These are phyloP conservation scores for Sedum album DNA, from an alignment of 164 flowering plant genomes.

Conservation along the genomic window DNA sequence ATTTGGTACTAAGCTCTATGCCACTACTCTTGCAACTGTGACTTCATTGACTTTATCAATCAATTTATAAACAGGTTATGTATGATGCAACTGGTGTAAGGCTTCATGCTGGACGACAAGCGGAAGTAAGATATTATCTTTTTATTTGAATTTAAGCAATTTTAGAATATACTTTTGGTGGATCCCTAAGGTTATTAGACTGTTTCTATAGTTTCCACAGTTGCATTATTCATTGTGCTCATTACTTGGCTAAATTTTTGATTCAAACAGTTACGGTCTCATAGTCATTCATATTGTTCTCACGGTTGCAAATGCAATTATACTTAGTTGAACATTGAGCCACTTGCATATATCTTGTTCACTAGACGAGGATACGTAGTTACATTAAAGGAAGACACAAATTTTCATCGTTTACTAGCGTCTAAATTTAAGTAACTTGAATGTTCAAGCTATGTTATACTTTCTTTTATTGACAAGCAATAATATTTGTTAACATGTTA, in stretches of 20 bases:
- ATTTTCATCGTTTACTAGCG: no score
- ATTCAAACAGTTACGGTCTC: no score
- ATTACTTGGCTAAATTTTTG: no score
- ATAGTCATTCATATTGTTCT: no score
- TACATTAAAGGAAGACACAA: neutral
- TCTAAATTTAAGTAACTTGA: no score
- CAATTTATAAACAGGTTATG: constrained; percentile 56
- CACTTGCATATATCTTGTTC: neutral
- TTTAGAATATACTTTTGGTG: neutral
- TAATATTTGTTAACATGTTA: no score
- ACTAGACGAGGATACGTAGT: neutral
- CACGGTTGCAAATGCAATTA: no score
- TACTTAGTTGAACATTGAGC: no score
- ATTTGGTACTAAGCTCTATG: neutral
- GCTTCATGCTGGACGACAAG: constrained; percentile 91
- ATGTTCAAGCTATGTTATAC: no score
- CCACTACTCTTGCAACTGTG: neutral
- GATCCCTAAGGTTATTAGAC: neutral
- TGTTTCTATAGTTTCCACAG: no score
- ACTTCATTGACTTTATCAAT: neutral
- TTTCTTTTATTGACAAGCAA: no score
- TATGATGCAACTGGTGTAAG: constrained; percentile 90
- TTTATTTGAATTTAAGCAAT: neutral
- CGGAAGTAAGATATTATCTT: constrained; percentile 53
- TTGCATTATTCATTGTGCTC: no score